Base-by-base conservation (phyloP, 306 rosid species). In the Phaseolus lunatus region DNA sequence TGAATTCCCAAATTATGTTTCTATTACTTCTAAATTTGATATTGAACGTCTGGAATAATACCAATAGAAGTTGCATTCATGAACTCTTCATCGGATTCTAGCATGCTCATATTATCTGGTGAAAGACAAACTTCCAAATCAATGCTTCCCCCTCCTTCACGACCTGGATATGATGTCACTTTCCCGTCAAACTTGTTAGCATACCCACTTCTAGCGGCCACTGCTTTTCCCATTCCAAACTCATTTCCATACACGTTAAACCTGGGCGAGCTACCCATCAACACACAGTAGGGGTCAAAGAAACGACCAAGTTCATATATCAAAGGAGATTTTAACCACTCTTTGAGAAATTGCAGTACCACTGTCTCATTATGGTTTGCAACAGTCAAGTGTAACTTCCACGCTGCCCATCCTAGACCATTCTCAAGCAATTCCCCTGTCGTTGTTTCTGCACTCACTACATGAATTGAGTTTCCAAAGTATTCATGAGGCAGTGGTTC, bases 151-250 rank as follows among this genome's bases (percentile, higher is more conserved):
- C 82, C 90, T 58, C 85, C 87, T 70, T 83, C 86, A 20, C 22
- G 43, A 0, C 93, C 91, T 0, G 79, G 85, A 4, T 80, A 86
- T 1, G 88, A 70, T 6, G 90, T 18, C 23, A 89, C 82, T n/a
- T 62, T 82, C 2, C 92, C 90, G 12, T 71, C 75, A 52, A 78
- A 85, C 35, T 89, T 91, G 72, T 84, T 59, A 0, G 86, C 89
- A 41, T 85, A 86, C 0, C 97, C 92, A 68, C 90, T 85, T 3
- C 81, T 77, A 41, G 84, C 72, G 2, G 82, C 83, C 80, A 88
- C n/a, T 0, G 89, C 89, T 75, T 86, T 89, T 5, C 92, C 97
- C 91, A 88, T 85, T 50, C 97, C 94, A 56, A 91, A 89, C 35
- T 89, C 88, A 31, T 69, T 81, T 15, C 88, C 88, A 39, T 85